phyloP scores from a whole-genome alignment of 2,329 filamentous ascomycete genomes.

The Aspergillus fijiensis region DNA sequence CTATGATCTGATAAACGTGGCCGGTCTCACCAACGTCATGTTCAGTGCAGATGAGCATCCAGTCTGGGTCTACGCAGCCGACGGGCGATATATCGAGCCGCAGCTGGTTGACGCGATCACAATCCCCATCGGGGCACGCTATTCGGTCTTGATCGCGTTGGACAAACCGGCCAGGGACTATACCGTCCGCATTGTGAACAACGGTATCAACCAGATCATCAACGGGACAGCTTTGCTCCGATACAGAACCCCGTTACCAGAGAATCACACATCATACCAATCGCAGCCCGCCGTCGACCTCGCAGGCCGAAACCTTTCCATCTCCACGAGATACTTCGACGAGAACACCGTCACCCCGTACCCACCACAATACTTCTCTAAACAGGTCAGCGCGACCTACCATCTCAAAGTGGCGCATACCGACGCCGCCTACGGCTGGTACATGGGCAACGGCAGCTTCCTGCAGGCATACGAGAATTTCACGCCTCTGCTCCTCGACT shows the following conservation, averaged over 20 bases:
- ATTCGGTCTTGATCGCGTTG: constrained; percentile 42
- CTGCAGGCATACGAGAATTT: constrained; percentile 40
- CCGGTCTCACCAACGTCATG: constrained; percentile 50
- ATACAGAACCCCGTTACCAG: constrained; percentile 29
- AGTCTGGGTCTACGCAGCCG: constrained; percentile 42
- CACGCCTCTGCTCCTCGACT: constrained; percentile 51
- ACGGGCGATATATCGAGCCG: constrained; percentile 41
- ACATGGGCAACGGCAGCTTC: constrained; percentile 45
- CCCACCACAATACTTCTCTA: too few species aligned
- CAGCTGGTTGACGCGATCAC: constrained; percentile 31
- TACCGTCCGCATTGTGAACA: constrained; percentile 52
- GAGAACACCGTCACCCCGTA: too few species aligned
- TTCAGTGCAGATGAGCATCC: constrained; percentile 45
- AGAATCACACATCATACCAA: background rate
- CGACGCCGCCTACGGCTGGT: constrained; percentile 54
- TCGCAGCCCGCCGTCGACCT: too few species aligned
- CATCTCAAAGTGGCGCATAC: background rate
- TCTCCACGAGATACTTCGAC: too few species aligned
- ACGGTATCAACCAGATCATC: constrained; percentile 54
- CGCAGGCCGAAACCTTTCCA: too few species aligned
- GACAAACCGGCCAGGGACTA: constrained; percentile 50
- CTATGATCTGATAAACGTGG: constrained; percentile 53
- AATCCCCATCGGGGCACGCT: constrained; percentile 33
- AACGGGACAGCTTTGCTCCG: constrained; percentile 51
- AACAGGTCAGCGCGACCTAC: too few species aligned